A percentile compares a stretch with the other conserved stretches of the same genome.
Conservation (phyloP, 2,329 filamentous ascomycete species). For the Apiospora hydei region DNA sequence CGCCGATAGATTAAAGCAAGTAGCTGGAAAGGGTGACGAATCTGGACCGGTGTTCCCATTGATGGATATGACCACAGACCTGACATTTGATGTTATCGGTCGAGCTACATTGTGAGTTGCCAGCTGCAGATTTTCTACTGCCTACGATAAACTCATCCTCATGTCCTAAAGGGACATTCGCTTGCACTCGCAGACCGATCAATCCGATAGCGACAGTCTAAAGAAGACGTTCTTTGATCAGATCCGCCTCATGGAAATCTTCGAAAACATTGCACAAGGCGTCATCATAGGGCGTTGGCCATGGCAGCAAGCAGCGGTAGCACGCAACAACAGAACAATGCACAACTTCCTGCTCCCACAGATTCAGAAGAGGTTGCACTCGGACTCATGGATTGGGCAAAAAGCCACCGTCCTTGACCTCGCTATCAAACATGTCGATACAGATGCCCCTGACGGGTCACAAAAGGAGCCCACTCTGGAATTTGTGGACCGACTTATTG, state of each 20-base stretch:
- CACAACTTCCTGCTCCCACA: not conserved
- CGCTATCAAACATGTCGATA: slow-evolving; percentile 7
- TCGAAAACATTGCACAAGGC: not conserved
- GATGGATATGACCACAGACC: slow-evolving; percentile 32
- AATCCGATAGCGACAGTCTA: not conserved
- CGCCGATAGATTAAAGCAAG: slow-evolving; percentile 28
- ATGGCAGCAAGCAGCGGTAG: not conserved
- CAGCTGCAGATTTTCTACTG: not conserved
- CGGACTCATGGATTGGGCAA: slow-evolving; percentile 33
- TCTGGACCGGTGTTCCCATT: slow-evolving; percentile 34
- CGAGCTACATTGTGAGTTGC: slow-evolving; percentile 33
- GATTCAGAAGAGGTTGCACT: slow-evolving; percentile 25
- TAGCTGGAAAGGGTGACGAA: slow-evolving; percentile 26
- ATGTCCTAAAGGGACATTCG: not conserved
- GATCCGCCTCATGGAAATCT: not conserved
- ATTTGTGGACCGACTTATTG: slow-evolving; percentile 30
- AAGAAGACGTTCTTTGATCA: not conserved
- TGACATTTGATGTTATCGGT: slow-evolving; percentile 36
- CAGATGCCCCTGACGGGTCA: not conserved
- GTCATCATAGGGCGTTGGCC: not conserved
- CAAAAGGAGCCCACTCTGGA: not conserved
- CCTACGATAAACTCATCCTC: not conserved
- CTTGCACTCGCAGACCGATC: not conserved
- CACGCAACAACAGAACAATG: not conserved
- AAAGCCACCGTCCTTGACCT: not conserved